A percentile compares a stretch with the other conserved stretches of the same genome.
Conservation (phyloP, 257 asterid genomes). For the Solanum boliviense region DNA sequence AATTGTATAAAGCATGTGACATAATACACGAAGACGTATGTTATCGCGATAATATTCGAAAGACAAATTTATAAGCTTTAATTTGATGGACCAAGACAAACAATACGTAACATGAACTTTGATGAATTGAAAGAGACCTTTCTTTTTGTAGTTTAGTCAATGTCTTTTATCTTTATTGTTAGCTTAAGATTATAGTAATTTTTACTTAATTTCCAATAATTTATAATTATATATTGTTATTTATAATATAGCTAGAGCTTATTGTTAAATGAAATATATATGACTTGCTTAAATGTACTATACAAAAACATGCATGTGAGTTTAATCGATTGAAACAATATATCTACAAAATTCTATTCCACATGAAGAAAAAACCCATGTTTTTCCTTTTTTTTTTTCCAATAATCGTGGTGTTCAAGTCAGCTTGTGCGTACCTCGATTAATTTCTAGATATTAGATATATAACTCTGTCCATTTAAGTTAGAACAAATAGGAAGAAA, state of each 20-base stretch:
- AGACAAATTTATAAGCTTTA: not conserved
- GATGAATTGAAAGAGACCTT: not conserved
- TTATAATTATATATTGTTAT: not conserved
- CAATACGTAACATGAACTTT: not conserved
- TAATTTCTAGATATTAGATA: not conserved
- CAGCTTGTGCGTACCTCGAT: rapidly evolving
- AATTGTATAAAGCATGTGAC: not conserved
- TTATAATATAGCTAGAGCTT: not conserved
- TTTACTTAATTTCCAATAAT: not conserved
- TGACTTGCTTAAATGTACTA: not conserved
- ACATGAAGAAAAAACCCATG: not conserved
- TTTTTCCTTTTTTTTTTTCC: not conserved
- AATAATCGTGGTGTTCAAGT: not conserved
- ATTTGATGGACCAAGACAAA: not conserved
- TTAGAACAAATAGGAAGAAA: not conserved
- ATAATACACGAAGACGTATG: not conserved
- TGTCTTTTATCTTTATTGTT: not conserved
- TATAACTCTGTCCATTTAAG: not conserved
- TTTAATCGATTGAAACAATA: not conserved
- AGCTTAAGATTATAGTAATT: not conserved
- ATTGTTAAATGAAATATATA: not conserved
- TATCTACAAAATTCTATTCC: not conserved
- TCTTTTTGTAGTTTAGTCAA: not conserved
- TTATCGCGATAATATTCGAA: too few species aligned
- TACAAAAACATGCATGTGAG: not conserved